A percentile compares a stretch with the other conserved stretches of the same genome.
These are phyloP conservation scores for Anisogramma anomala DNA, from an alignment of 2,329 filamentous ascomycete species.

Conservation along the genomic window DNA sequence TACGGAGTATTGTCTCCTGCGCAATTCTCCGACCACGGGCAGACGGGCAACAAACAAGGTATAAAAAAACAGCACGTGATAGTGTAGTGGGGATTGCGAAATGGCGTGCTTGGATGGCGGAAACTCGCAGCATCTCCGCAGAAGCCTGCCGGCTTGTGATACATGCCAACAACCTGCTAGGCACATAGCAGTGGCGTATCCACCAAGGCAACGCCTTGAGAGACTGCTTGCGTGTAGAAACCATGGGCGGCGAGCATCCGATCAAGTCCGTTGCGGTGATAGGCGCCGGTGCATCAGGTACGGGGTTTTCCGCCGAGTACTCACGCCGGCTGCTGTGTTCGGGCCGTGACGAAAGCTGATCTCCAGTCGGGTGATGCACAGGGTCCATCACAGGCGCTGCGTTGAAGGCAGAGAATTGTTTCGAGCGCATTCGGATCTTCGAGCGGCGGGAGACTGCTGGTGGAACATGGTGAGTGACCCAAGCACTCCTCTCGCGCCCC, in stretches of 20 bases:
- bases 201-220: too few relatives aligned
- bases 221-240: too few relatives aligned
- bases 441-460: constrained; percentile 31
- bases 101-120: constrained; percentile 6
- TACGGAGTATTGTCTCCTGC: too few relatives aligned
- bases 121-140: not conserved
- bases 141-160: not conserved
- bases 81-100: constrained; percentile 3
- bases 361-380: constrained; percentile 15
- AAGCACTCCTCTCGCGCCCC: too few relatives aligned
- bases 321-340: not conserved
- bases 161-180: not conserved
- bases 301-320: too few relatives aligned
- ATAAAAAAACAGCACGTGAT: constrained; percentile 8
- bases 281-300: constrained; percentile 32
- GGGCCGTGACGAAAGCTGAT: not conserved
- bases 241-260: constrained; percentile 15
- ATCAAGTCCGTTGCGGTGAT: constrained; percentile 32
- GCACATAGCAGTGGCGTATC: not conserved
- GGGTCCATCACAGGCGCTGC: constrained; percentile 37
- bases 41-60: too few relatives aligned
- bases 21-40: too few relatives aligned
- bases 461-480: constrained; percentile 33
- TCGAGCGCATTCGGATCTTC: constrained; percentile 31
- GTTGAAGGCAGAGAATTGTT: constrained; percentile 33